A percentile compares a stretch with the other conserved stretches of the same genome.
Conservation (phyloP, 2,329 filamentous ascomycete genomes). For the Colletotrichum tabaci region DNA sequence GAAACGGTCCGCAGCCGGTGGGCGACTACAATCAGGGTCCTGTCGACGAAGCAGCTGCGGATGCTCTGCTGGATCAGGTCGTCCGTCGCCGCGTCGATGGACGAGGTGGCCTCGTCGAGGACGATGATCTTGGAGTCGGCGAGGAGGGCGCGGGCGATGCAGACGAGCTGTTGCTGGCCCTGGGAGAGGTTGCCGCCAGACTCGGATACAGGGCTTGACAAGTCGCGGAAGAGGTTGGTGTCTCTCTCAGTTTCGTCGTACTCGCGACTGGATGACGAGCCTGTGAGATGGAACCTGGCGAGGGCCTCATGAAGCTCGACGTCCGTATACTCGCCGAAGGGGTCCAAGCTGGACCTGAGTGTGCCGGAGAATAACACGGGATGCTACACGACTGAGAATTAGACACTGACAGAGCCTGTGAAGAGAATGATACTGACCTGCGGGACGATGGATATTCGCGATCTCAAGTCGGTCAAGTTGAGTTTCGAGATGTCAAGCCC, state of each 20-base stretch:
- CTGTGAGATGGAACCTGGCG: constrained; percentile 21
- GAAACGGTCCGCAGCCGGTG: constrained; percentile 50
- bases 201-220: constrained; percentile 76
- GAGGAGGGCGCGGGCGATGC: constrained; percentile 72
- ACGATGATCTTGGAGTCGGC: constrained; percentile 80
- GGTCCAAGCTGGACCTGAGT: constrained; percentile 82
- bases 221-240: constrained; percentile 75
- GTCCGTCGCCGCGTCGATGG: constrained; percentile 50
- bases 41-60: constrained; percentile 45
- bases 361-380: constrained; percentile 87
- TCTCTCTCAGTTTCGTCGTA: constrained; percentile 61
- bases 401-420: too few species aligned
- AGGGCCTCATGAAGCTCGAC: constrained; percentile 79
- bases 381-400: constrained; percentile 51
- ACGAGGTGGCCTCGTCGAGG: constrained; percentile 93
- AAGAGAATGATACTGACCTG: constrained; percentile 57
- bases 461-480: constrained; percentile 77
- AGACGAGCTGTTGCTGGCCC: constrained; percentile 76
- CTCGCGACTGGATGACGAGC: constrained; percentile 2
- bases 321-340: constrained; percentile 80
- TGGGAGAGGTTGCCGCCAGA: constrained; percentile 78
- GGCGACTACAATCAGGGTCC: constrained; percentile 49
- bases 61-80: constrained; percentile 47
- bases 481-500: constrained; percentile 82
- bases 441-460: constrained; percentile 84